phyloP scores from a whole-genome alignment of 225 moss, liverwort and hornwort genomes.

The Bryoerythrophyllum caledonicum region DNA sequence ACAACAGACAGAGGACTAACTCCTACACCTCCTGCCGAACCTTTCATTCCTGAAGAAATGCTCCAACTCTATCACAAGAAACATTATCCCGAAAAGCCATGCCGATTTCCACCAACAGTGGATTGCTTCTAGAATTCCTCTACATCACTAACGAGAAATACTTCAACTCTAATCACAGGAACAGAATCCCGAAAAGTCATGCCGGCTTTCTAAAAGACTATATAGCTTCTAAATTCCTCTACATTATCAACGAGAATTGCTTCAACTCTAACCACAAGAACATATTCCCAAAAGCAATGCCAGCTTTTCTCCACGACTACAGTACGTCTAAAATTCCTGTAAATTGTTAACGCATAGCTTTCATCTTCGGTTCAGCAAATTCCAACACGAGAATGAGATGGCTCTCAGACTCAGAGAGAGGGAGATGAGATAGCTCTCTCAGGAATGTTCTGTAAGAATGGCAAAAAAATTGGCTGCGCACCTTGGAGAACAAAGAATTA shows the following conservation, averaged over 20 bases:
- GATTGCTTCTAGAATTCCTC: background rate
- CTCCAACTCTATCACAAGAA: background rate
- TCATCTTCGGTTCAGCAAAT: background rate
- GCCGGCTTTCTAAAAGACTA: background rate
- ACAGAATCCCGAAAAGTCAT: background rate
- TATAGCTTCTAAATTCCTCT: background rate
- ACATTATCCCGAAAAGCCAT: background rate
- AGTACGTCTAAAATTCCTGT: background rate
- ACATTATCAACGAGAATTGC: background rate
- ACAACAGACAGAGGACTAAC: background rate
- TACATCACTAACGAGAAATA: background rate
- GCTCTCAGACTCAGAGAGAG: background rate
- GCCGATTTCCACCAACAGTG: background rate
- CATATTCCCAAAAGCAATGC: background rate
- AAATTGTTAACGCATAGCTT: background rate
- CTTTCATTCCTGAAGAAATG: background rate
- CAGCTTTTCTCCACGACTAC: background rate
- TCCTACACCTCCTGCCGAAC: background rate
- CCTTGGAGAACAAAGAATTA: conserved; percentile 75
- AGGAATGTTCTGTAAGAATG: background rate
- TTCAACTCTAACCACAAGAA: background rate
- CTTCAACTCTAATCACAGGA: background rate
- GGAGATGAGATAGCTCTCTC: background rate
- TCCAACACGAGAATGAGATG: background rate
- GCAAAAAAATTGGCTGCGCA: conserved; percentile 6